Evolutionary conservation across 345 rosid genomes (phyloP).

Genomic region (Carallia brachiata): DNA sequence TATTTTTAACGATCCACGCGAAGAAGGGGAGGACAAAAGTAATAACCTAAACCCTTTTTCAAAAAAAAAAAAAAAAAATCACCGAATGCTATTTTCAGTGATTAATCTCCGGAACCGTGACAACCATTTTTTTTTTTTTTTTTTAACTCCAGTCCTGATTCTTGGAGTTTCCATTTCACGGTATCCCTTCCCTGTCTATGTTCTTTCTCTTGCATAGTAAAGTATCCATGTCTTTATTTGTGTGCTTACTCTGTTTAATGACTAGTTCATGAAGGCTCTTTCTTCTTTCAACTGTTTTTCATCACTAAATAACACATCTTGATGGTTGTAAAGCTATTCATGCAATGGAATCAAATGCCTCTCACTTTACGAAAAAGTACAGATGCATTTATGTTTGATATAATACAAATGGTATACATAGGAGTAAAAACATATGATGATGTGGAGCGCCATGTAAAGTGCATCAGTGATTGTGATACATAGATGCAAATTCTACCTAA

Average conservation of each 20-base stretch:
- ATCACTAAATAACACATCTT: background rate
- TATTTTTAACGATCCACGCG: too few species aligned
- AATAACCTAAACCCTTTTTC: too few species aligned
- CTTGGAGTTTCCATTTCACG: background rate
- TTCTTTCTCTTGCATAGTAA: background rate
- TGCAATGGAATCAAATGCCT: background rate
- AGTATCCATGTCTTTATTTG: background rate
- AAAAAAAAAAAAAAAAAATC: too few species aligned
- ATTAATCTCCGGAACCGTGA: too few species aligned
- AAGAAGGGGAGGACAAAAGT: too few species aligned
- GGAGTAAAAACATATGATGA: too few species aligned
- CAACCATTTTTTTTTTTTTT: too few species aligned
- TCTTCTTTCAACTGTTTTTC: background rate
- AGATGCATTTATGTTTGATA: background rate
- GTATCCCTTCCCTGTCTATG: background rate
- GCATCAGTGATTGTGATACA: too few species aligned
- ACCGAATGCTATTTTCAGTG: too few species aligned
- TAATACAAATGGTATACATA: background rate
- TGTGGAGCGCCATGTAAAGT: too few species aligned
- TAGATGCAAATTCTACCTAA: too few species aligned
- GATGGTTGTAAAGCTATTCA: background rate
- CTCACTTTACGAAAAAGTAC: background rate
- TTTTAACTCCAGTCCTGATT: background rate
- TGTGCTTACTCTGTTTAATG: background rate
- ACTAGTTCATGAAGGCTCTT: background rate